phyloP scores from a whole-genome alignment of 805 yeast genomes.

The Myxozyma mucilagina region DNA sequence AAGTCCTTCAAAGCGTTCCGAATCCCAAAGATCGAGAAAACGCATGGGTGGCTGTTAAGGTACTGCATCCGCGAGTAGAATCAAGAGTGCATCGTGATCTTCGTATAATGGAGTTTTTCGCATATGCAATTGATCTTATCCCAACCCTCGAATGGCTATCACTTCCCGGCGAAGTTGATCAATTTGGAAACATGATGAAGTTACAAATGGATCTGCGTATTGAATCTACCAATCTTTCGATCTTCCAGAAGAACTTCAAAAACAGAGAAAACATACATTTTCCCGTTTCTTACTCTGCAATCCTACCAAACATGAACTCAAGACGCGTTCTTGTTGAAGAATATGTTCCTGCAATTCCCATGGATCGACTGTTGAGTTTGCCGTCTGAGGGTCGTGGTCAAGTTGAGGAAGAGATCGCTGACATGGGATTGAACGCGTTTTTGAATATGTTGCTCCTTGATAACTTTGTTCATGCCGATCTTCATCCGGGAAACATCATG shows the following conservation, averaged over 20 bases:
- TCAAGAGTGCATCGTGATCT: constrained; percentile 74
- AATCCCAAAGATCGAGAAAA: constrained; percentile 23
- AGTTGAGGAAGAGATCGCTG: constrained; percentile 59
- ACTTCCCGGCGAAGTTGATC: constrained; percentile 89
- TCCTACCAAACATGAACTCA: constrained; percentile 44
- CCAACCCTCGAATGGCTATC: constrained; percentile 99
- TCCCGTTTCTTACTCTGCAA: constrained; percentile 68
- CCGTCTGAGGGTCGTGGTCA: constrained; percentile 35
- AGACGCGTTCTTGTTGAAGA: constrained; percentile 85
- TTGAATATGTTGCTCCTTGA: constrained; percentile 89
- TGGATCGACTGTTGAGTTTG: constrained; percentile 64
- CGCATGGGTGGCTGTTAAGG: constrained; percentile 79
- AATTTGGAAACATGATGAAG: constrained; percentile 81
- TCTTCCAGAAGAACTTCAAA: constrained; percentile 69
- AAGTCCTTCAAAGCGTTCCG: constrained; percentile 25
- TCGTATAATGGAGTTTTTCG: constrained; percentile 79
- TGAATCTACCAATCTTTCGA: constrained; percentile 77
- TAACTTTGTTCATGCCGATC: constrained; percentile 93
- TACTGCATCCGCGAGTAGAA: constrained; percentile 85
- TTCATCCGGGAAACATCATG: constrained; percentile 95
- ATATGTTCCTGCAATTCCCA: constrained; percentile 76
- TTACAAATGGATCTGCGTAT: constrained; percentile 86
- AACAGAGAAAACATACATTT: constrained; percentile 63
- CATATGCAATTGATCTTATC: constrained; percentile 61
- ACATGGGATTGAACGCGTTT: constrained; percentile 86